Percentiles rank a stretch among this genome's conserved stretches.
Evolutionary conservation across 2,329 filamentous ascomycete genomes (phyloP).

Genomic region (Diaporthe australafricana): DNA sequence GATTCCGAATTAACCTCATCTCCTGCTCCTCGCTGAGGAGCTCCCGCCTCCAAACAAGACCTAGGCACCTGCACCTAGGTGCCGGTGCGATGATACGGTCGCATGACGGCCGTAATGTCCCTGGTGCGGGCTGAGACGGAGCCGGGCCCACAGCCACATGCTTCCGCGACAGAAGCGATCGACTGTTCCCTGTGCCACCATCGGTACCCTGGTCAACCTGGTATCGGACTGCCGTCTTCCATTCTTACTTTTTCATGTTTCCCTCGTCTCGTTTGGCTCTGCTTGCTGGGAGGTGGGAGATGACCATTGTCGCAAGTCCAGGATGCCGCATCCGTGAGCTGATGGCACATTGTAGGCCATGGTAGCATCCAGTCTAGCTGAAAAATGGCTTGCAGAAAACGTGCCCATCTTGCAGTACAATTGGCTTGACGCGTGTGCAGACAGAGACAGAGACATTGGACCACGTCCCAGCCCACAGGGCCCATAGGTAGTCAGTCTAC

Average conservation of each 20-base stretch:
- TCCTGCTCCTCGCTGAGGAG: not conserved
- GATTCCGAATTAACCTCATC: not conserved
- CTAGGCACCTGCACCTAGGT: not conserved
- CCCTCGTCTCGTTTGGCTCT: not conserved
- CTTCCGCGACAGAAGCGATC: slow-evolving; percentile 27
- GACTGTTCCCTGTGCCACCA: slow-evolving; percentile 23
- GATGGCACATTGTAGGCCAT: not conserved
- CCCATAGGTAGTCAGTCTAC: not conserved
- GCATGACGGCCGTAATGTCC: slow-evolving; percentile 23
- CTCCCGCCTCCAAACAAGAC: not conserved
- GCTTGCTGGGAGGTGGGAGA: slow-evolving; percentile 2
- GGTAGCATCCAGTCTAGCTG: not conserved
- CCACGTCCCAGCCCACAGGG: slow-evolving; percentile 14
- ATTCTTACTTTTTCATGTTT: slow-evolving; percentile 3
- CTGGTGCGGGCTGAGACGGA: slow-evolving; percentile 20
- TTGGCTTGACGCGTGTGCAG: slow-evolving; percentile 2
- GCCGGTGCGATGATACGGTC: slow-evolving; percentile 12
- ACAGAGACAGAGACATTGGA: slow-evolving; percentile 18
- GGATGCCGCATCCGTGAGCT: not conserved
- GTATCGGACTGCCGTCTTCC: slow-evolving; percentile 5
- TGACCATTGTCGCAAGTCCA: slow-evolving; percentile 12
- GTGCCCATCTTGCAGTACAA: slow-evolving; percentile 3
- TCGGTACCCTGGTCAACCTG: slow-evolving; percentile 22
- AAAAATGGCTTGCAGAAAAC: not conserved
- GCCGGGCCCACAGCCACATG: slow-evolving; percentile 30